Evolutionary conservation across 1,139 yeast species (phyloP).

Genomic region (Komagataea norvegica): DNA sequence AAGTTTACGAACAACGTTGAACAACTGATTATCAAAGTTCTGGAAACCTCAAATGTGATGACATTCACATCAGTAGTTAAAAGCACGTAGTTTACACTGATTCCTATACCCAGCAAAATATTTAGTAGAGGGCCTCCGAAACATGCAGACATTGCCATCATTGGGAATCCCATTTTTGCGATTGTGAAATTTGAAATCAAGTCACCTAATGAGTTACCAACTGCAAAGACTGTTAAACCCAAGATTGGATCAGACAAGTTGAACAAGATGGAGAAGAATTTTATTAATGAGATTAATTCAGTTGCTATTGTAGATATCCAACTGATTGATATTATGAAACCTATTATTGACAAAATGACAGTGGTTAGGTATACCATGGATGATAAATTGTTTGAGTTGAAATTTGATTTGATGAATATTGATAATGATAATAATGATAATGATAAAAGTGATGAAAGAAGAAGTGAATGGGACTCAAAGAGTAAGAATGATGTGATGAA

Average conservation of each 20-base stretch:
- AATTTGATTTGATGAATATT: slow-evolving; percentile 5
- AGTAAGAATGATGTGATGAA: slow-evolving; percentile 19
- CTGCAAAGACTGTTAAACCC: slow-evolving; percentile 83
- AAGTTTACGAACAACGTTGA: slow-evolving; percentile 51
- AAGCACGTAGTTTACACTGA: slow-evolving; percentile 57
- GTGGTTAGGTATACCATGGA: slow-evolving; percentile 2
- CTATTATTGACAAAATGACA: slow-evolving; percentile 40
- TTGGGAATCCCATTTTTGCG: slow-evolving; percentile 80
- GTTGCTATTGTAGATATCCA: slow-evolving; percentile 79
- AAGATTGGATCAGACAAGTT: slow-evolving; percentile 72
- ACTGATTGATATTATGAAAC: slow-evolving; percentile 62
- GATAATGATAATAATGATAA: slow-evolving; percentile 7
- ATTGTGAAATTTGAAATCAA: slow-evolving; percentile 79
- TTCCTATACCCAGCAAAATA: slow-evolving; percentile 57
- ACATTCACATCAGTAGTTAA: slow-evolving; percentile 22
- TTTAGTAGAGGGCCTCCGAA: slow-evolving; percentile 86
- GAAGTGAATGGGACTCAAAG: slow-evolving; percentile 11
- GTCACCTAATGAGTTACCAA: slow-evolving; percentile 92
- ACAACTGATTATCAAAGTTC: slow-evolving; percentile 47
- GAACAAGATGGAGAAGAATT: slow-evolving; percentile 55
- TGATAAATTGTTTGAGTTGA: slow-evolving; percentile 10
- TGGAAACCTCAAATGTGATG: slow-evolving; percentile 38
- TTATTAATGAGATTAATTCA: slow-evolving; percentile 65
- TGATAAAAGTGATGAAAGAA: slow-evolving; percentile 11
- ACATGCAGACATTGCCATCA: slow-evolving; percentile 93